These are phyloP conservation scores for Eutrema yunnanense DNA, from an alignment of 345 rosid genomes.

Conservation along the genomic window DNA sequence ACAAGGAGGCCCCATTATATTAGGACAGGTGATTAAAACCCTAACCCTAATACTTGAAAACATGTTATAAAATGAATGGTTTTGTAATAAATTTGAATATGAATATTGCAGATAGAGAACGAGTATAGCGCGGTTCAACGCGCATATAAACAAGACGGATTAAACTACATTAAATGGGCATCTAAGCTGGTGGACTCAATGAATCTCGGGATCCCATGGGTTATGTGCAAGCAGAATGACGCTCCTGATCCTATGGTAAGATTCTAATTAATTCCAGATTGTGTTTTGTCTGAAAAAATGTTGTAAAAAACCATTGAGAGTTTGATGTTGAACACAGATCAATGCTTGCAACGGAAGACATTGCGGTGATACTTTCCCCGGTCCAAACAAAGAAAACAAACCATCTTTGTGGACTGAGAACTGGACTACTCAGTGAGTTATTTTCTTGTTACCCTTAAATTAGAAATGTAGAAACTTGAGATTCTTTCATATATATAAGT, in stretches of 20 bases:
- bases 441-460: neutral
- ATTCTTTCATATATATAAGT: neutral
- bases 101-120: conserved; percentile 65
- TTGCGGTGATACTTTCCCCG: conserved; percentile 89
- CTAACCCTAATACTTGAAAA: neutral
- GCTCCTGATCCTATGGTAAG: conserved; percentile 80
- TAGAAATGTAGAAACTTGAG: neutral
- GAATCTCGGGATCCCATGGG: conserved; percentile 76
- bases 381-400: conserved; percentile 78
- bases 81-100: neutral
- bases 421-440: conserved; percentile 91
- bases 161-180: conserved; percentile 68
- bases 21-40: conserved; percentile 41
- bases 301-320: neutral
- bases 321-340: conserved; percentile 39
- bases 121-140: conserved; percentile 73
- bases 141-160: conserved; percentile 54
- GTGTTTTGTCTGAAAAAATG: neutral
- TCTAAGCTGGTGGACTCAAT: conserved; percentile 48
- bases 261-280: neutral
- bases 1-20: conserved; percentile 58
- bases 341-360: conserved; percentile 96
- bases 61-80: neutral
- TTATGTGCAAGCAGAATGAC: conserved; percentile 85
- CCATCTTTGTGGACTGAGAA: conserved; percentile 97